phyloP scores from a whole-genome alignment of 371 early-diverging fungal genomes.

The Entomophthora muscae region DNA sequence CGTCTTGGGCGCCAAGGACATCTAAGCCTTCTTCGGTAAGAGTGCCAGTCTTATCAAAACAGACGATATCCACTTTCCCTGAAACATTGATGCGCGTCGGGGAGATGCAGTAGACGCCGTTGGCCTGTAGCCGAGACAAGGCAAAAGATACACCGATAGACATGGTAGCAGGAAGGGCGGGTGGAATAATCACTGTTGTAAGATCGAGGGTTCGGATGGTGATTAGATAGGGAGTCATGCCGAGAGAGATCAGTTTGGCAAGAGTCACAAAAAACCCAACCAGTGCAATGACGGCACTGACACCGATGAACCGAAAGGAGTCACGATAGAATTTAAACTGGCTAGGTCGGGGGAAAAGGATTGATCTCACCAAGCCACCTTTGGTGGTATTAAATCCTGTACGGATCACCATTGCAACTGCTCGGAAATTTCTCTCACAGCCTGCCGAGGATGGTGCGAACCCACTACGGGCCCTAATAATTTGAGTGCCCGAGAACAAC shows the following conservation, averaged over 20 bases:
- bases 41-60: conserved; percentile 99
- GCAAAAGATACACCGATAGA: conserved; percentile 93
- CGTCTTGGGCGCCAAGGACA: conserved; percentile 69
- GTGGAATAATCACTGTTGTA: conserved; percentile 90
- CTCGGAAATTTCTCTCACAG: conserved; percentile 14
- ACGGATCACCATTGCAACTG: conserved; percentile 71
- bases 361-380: conserved; percentile 86
- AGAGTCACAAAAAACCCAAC: conserved; percentile 24
- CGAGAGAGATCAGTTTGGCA: conserved; percentile 68
- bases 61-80: conserved; percentile 89
- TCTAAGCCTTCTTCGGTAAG: conserved; percentile 97
- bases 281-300: conserved; percentile 44
- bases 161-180: conserved; percentile 93
- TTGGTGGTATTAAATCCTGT: conserved; percentile 97
- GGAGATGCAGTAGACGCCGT: conserved; percentile 85
- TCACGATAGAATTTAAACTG: conserved; percentile 91
- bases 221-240: conserved; percentile 46
- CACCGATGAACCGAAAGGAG: conserved; percentile 85
- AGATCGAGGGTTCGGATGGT: conserved; percentile 77
- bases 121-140: conserved; percentile 56
- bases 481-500: conserved; percentile 79
- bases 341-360: conserved; percentile 88
- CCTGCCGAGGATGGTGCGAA: conserved; percentile 7
- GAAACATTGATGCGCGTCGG: conserved; percentile 90
- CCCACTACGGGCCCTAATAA: conserved; percentile 58